These are phyloP conservation scores for Hondaea fermentalgiana DNA, from an alignment of 108 stramenopile species.

Conservation along the genomic window DNA sequence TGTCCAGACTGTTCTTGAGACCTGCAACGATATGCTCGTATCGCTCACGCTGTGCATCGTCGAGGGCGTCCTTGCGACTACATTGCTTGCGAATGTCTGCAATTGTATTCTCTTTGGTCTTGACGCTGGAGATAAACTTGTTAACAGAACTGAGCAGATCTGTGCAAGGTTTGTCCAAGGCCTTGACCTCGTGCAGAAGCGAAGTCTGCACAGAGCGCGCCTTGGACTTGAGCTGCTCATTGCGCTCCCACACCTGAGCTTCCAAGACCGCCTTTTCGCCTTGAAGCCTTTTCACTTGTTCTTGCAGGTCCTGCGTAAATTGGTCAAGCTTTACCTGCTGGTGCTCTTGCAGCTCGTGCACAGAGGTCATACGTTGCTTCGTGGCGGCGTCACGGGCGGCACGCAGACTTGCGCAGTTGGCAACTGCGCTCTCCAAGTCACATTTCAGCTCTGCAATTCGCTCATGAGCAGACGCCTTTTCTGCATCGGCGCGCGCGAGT, in stretches of 20 bases:
- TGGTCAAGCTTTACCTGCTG: neutral
- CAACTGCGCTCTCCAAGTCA: neutral
- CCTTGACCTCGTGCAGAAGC: neutral
- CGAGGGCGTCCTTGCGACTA: neutral
- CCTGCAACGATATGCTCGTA: neutral
- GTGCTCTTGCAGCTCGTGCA: neutral
- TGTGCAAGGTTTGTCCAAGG: neutral
- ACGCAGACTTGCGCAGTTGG: neutral
- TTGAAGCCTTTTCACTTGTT: neutral
- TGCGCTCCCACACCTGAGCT: neutral
- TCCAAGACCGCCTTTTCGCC: neutral
- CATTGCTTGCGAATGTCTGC: neutral
- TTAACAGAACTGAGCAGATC: neutral
- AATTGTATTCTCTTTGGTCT: neutral
- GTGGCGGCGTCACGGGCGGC: neutral
- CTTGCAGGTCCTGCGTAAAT: neutral
- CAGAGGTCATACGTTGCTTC: neutral
- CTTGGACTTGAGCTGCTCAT: neutral
- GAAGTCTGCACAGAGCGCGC: neutral
- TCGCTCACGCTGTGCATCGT: neutral
- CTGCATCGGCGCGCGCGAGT: neutral
- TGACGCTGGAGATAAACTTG: neutral
- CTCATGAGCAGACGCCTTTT: neutral
- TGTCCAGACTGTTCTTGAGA: neutral
- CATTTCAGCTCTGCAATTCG: neutral